phyloP scores from a whole-genome alignment of 257 asterid species.

The Avicennia marina region DNA sequence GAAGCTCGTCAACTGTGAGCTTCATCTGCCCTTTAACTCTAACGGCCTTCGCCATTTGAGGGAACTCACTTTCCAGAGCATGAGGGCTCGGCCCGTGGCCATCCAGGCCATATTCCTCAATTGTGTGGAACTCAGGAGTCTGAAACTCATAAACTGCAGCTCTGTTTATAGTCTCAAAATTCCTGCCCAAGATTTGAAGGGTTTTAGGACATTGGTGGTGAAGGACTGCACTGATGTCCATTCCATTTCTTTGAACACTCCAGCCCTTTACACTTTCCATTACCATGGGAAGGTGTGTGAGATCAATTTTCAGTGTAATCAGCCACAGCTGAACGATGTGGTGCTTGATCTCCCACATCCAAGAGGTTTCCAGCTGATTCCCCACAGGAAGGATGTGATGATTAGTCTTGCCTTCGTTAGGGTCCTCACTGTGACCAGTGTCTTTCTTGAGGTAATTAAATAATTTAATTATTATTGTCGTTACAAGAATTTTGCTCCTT shows the following conservation, averaged over 20 bases:
- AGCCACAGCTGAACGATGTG: conserved; percentile 10
- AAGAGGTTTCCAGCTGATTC: conserved; percentile 8
- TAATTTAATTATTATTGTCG: too few species aligned
- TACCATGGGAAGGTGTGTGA: conserved; percentile 26
- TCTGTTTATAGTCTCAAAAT: background rate
- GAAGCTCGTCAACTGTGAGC: conserved; percentile 26
- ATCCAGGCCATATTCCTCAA: background rate
- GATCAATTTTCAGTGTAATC: background rate
- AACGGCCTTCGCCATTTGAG: conserved; percentile 14
- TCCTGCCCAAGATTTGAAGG: background rate
- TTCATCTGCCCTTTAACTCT: background rate
- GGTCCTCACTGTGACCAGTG: conserved; percentile 8
- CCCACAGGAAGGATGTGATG: background rate
- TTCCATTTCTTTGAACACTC: background rate
- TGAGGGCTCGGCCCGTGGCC: background rate
- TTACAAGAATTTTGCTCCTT: too few species aligned
- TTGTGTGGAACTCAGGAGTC: conserved; percentile 2
- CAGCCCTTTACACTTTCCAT: conserved; percentile 5
- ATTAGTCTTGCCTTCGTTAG: conserved; percentile 1
- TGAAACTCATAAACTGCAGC: background rate
- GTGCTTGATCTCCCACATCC: conserved; percentile 10
- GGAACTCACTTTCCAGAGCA: conserved; percentile 12
- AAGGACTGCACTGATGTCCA: conserved; percentile 10
- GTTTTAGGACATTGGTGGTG: conserved; percentile 17
- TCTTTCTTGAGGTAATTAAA: conserved; percentile 32